Evolutionary conservation across 1,284 basidiomycete genomes (phyloP).

Genomic region (Acaromyces ingoldii): DNA sequence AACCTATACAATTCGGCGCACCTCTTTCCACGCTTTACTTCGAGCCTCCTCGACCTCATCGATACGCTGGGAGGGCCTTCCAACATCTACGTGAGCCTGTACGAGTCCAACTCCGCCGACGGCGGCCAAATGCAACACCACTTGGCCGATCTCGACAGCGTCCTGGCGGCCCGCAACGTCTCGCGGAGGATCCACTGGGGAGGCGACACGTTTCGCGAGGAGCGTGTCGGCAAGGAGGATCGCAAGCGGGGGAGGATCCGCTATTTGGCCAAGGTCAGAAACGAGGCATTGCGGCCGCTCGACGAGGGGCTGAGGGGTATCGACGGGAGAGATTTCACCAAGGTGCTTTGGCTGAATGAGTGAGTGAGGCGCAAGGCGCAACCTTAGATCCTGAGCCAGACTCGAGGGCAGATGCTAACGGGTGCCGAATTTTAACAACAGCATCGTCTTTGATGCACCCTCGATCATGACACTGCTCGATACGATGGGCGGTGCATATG

Average conservation of each 20-base stretch:
- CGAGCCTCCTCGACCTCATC: not conserved
- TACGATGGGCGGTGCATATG: not conserved
- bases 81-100: slow-evolving; percentile 2
- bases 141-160: not conserved
- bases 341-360: slow-evolving; percentile 6
- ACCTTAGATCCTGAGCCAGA: too few relatives aligned
- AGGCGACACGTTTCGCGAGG: not conserved
- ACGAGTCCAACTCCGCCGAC: slow-evolving; percentile 4
- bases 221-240: not conserved
- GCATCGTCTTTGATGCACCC: not conserved
- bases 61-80: not conserved
- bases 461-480: not conserved
- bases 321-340: not conserved
- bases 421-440: too few relatives aligned
- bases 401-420: too few relatives aligned
- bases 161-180: not conserved
- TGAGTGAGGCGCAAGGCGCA: too few relatives aligned
- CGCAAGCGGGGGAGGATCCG: not conserved
- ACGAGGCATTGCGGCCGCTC: slow-evolving; percentile 1
- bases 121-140: not conserved
- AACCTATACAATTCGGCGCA: slow-evolving; percentile 1
- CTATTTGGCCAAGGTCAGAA: not conserved
- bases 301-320: not conserved
- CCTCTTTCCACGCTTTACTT: not conserved
- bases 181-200: not conserved